Percentiles rank a stretch among this genome's conserved stretches.
Conservation (phyloP, 257 asterid genomes). For the Plantago ovata region DNA sequence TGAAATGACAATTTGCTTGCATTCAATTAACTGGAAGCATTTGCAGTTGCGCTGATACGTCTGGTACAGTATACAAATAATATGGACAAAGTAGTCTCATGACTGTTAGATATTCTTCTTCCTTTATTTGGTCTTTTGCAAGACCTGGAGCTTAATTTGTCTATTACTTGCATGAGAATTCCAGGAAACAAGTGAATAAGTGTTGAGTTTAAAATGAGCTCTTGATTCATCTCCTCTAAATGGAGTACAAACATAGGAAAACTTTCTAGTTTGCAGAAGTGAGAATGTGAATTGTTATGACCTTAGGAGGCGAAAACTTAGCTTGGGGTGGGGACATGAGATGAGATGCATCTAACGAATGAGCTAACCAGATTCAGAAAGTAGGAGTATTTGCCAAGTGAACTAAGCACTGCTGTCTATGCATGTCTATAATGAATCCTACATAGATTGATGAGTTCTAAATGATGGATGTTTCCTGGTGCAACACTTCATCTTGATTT, state of each 20-base stretch:
- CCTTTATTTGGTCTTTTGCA: not conserved
- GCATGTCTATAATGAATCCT: not conserved
- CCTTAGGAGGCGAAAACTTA: too few relatives aligned
- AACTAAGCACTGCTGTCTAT: not conserved
- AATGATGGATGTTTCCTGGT: not conserved
- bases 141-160: not conserved
- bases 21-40: too few relatives aligned
- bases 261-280: too few relatives aligned
- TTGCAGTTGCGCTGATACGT: too few relatives aligned
- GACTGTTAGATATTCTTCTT: too few relatives aligned
- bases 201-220: too few relatives aligned
- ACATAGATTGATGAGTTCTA: not conserved
- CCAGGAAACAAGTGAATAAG: not conserved
- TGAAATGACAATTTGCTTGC: too few relatives aligned
- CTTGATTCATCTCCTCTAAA: too few relatives aligned
- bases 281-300: too few relatives aligned
- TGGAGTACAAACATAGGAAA: too few relatives aligned
- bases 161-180: not conserved
- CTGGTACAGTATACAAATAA: too few relatives aligned
- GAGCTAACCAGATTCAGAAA: not conserved
- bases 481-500: not conserved
- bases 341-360: not conserved
- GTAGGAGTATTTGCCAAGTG: not conserved
- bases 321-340: not conserved
- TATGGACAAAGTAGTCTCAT: too few relatives aligned